phyloP scores from a whole-genome alignment of 176 grass and related monocot species.

The Chloris gayana region DNA sequence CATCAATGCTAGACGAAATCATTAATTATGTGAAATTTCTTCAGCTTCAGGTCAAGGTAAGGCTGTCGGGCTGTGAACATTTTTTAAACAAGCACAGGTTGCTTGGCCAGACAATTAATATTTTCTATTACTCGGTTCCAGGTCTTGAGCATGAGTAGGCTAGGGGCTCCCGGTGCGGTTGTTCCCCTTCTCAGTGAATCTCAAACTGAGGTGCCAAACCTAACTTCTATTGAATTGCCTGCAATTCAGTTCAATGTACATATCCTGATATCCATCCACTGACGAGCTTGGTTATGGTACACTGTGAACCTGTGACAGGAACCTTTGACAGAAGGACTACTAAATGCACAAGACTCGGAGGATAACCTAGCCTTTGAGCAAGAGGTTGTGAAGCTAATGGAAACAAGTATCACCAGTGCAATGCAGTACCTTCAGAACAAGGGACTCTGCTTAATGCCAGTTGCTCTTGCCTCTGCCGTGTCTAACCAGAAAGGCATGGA shows the following conservation, averaged over 20 bases:
- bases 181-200: conserved; percentile 76
- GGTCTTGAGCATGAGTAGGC: conserved; percentile 94
- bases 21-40: conserved; percentile 97
- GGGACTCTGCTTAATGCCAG: conserved; percentile 84
- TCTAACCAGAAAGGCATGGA: conserved; percentile 59
- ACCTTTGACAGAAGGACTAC: conserved; percentile 32
- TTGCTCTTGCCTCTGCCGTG: conserved; percentile 73
- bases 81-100: conserved; percentile 1
- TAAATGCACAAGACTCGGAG: conserved; percentile 37
- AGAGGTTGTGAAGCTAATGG: conserved; percentile 76
- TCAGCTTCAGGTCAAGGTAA: conserved; percentile 95
- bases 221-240: not conserved
- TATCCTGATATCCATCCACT: not conserved
- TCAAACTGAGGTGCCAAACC: conserved; percentile 62
- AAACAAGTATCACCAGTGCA: conserved; percentile 65
- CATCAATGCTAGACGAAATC: conserved; percentile 89
- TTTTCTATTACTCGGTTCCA: conserved; percentile 40
- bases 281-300: not conserved
- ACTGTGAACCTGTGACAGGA: conserved; percentile 30
- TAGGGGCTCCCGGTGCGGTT: conserved; percentile 85
- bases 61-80: conserved; percentile 33
- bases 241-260: not conserved
- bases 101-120: conserved; percentile 7
- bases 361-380: conserved; percentile 60
- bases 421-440: conserved; percentile 92